Conservation (phyloP, 2,329 filamentous ascomycete species). For the Hortaea sp. region DNA sequence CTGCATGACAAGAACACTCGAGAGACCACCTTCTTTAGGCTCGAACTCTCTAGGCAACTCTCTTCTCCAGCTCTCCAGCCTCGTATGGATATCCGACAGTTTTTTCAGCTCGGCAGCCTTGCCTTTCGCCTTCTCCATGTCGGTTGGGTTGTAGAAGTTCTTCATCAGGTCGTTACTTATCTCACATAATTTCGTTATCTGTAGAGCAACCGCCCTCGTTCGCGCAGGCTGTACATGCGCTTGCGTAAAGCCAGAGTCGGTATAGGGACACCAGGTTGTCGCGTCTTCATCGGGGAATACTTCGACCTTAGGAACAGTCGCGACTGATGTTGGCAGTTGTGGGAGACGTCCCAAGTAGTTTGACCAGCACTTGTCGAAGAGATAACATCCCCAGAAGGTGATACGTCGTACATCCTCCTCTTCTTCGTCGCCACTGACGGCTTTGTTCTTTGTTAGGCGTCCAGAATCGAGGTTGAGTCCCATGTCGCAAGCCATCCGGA, state of each 20-base stretch:
- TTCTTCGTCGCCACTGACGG: slow-evolving; percentile 49
- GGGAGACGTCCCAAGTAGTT: slow-evolving; percentile 90
- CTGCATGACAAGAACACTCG: slow-evolving; percentile 78
- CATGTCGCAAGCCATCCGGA: slow-evolving; percentile 92
- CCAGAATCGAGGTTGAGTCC: slow-evolving; percentile 78
- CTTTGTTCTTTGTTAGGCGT: slow-evolving; percentile 45
- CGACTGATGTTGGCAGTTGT: slow-evolving; percentile 68
- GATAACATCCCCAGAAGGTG: slow-evolving; percentile 94
- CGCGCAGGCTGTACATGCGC: slow-evolving; percentile 68
- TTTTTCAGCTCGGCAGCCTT: slow-evolving; percentile 84
- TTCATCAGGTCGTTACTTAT: slow-evolving; percentile 85
- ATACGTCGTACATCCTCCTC: slow-evolving; percentile 83
- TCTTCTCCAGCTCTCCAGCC: slow-evolving; percentile 81
- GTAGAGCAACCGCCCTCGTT: slow-evolving; percentile 70
- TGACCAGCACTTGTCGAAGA: slow-evolving; percentile 99
- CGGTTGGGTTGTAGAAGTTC: slow-evolving; percentile 79
- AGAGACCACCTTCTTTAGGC: slow-evolving; percentile 77
- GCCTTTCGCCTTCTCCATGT: slow-evolving; percentile 51
- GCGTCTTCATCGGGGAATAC: slow-evolving; percentile 84
- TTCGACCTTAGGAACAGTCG: slow-evolving; percentile 79
- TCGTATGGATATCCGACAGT: slow-evolving; percentile 79
- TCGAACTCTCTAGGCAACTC: slow-evolving; percentile 79
- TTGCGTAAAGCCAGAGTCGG: slow-evolving; percentile 67
- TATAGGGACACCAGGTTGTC: slow-evolving; percentile 78
- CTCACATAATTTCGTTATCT: slow-evolving; percentile 76